Evolutionary conservation across 768 basidiomycete genomes (phyloP), one percentile per base, ranked within the genome.

Genomic region (Leccinum arenicola): DNA sequence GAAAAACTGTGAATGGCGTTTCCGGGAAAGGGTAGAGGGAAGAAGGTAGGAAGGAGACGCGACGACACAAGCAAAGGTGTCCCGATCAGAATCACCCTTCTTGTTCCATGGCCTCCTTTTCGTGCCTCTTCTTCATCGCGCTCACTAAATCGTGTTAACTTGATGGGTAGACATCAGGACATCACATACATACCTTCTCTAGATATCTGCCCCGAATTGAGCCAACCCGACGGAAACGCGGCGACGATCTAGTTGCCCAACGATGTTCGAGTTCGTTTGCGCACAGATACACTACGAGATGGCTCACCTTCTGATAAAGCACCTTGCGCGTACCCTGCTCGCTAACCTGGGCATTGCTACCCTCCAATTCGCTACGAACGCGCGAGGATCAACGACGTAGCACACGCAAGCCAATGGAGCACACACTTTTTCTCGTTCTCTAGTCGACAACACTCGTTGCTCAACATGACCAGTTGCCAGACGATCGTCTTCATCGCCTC

Each of bases 211-310:
- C 91, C 89, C 3, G 89, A 91, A 29, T 86, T 85, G 76, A 93
- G 84, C 92, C 92, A 94, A 12, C 89, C 89, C 0, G 86, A 78
- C 0, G 91, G 92, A 73, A 91, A 94, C 2, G 84, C 84, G n/a
- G 80, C 81, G 0, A 93, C 87, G 58, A 94, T 91, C 85, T 86
- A 35, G 3, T 25, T 25, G 19, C 45, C 21, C 31, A 51, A 12
- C 27, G 7, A 33, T n/a, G 29, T 27, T 58, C 38, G 43, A 50
- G 0, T 48, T 19, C n/a, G 31, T 47, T 43, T 25, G 29, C 43
- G 33, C 12, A 9, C 15, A 35, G 11, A n/a, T 23, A 31, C 15
- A 4, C 48, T 11, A 2, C 2, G 2, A 19, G 9, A 11, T 14
- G 64, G 23, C 77, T 25, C 52, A 87, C 88, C 73, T 87, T 89